Evolutionary conservation across 352 stramenopile genomes (phyloP).

Genomic region (Globisporangium spinosum): DNA sequence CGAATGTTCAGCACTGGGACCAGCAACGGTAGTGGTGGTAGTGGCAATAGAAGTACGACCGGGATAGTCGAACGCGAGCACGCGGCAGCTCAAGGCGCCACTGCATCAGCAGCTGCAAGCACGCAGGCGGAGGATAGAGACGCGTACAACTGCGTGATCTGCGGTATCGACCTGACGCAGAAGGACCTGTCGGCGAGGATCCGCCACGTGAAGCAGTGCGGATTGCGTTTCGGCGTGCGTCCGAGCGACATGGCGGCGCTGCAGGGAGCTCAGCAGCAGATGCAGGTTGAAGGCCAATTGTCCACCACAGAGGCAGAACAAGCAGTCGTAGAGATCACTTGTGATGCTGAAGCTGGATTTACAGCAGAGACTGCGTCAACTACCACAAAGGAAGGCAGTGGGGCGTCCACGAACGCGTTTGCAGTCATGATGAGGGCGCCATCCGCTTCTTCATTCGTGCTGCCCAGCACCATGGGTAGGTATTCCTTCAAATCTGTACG

Average conservation of each 20-base stretch:
- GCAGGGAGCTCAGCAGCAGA: constrained; percentile 7
- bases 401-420: constrained; percentile 37
- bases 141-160: constrained; percentile 66
- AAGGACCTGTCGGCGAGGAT: constrained; percentile 45
- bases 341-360: constrained; percentile 5
- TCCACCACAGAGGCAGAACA: background rate
- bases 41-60: constrained; percentile 4
- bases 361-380: background rate
- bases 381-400: background rate
- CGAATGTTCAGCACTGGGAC: constrained; percentile 14
- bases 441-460: constrained; percentile 14
- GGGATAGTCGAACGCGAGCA: background rate
- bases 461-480: constrained; percentile 14
- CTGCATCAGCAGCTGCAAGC: background rate
- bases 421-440: constrained; percentile 53
- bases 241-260: constrained; percentile 41
- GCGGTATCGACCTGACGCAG: constrained; percentile 42
- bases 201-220: constrained; percentile 78
- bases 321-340: background rate
- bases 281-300: constrained; percentile 3
- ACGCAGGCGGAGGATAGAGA: background rate
- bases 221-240: constrained; percentile 59
- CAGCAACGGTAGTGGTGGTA: background rate
- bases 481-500: background rate
- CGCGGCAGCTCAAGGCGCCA: background rate